phyloP scores from a whole-genome alignment of 179 eudicot genomes.

The Pouteria campechiana region DNA sequence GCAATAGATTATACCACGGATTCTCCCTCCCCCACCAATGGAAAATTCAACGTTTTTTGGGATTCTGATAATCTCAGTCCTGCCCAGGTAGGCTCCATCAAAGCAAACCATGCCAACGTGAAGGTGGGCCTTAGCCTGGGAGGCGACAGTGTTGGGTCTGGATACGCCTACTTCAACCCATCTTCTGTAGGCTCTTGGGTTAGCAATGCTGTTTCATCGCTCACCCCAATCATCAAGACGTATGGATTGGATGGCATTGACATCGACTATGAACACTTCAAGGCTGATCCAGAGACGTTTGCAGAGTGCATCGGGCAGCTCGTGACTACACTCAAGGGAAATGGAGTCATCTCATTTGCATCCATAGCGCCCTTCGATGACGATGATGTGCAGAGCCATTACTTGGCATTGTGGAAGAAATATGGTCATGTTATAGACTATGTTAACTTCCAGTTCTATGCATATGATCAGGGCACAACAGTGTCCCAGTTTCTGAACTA shows the following conservation, averaged over 20 bases:
- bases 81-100: slow-evolving; percentile 7
- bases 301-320: slow-evolving; percentile 44
- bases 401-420: slow-evolving; percentile 36
- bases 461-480: slow-evolving; percentile 37
- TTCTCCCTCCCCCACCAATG: slow-evolving; percentile 11
- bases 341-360: slow-evolving; percentile 31
- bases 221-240: slow-evolving; percentile 18
- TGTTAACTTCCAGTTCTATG: slow-evolving; percentile 62
- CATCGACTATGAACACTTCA: slow-evolving; percentile 56
- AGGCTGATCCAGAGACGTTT: slow-evolving; percentile 22
- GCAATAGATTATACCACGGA: slow-evolving; percentile 16
- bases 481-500: slow-evolving; percentile 31
- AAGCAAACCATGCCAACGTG: slow-evolving; percentile 12
- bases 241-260: slow-evolving; percentile 47
- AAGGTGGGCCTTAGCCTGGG: slow-evolving; percentile 31
- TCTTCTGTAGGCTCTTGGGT: slow-evolving; percentile 38
- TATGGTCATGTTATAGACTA: slow-evolving; percentile 37
- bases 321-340: slow-evolving; percentile 32
- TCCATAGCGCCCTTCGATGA: slow-evolving; percentile 53
- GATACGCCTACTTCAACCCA: slow-evolving; percentile 32
- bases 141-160: slow-evolving; percentile 25
- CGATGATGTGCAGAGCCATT: slow-evolving; percentile 35
- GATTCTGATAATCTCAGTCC: slow-evolving; percentile 17
- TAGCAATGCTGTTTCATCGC: slow-evolving; percentile 39
- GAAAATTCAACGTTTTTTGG: slow-evolving; percentile 18